Evolutionary conservation across 2,329 filamentous ascomycete genomes (phyloP), one percentile per base, ranked within the genome.

Genomic region (Epichloe festucae): DNA sequence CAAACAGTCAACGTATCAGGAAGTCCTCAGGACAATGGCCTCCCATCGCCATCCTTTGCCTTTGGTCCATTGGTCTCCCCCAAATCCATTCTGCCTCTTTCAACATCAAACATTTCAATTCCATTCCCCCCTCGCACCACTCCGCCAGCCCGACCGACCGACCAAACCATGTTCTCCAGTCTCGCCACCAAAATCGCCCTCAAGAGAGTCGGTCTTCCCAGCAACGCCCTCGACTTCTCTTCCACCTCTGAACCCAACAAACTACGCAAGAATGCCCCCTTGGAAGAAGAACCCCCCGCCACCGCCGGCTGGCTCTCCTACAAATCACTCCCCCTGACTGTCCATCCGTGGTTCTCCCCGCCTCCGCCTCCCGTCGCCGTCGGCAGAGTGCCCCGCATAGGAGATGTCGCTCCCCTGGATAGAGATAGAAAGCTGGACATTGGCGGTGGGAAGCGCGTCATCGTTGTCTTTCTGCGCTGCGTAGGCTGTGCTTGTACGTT

Each of bases 131-230:
- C 43, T 35, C 14, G 15, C n/a, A 38, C 41, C 21, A 34, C 46
- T 10, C 11, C 41, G 41, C 41, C n/a, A 36, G 15, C 35, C 51
- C 11, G 36, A 23, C 23, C 11, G 41, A 23, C 23, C 6, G 41
- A 12, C 40, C 23, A 40, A 46, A 50, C 65, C 59, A 81, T 81
- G 78, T 72, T 81, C 60, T 73, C 73, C 58, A 74, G 69, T 56
- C 65, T 82, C 52, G 72, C 73, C 15, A 77, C 77, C 45, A 81
- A 81, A 64, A 65, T 81, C 56, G 78, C 77, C 54, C 69, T 82
- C 57, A 77, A 71, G 56, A 79, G 78, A 61, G 72, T 72, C 48
- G 78, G 78, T 60, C 63, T 81, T 51, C 70, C 74, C 40, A 73
- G 69, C 63, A 67, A 79, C 57, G 64, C 71, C 46, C 65, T 81